Percentiles rank a stretch among this genome's conserved stretches.
Evolutionary conservation across 345 rosid species (phyloP).

Genomic region (rapeseed (Brassica napus)): Da-Ae NC_063446.1:13206001-13206500

Average conservation of each 20-base stretch:
- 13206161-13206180: conserved; percentile 78
- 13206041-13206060: conserved; percentile 41
- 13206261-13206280: conserved; percentile 39
- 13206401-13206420: not conserved
- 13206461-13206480: conserved; percentile 10
- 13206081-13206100: conserved; percentile 39
- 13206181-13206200: conserved; percentile 81
- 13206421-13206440: not conserved
- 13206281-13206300: conserved; percentile 76
- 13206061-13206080: conserved; percentile 42
- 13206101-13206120: conserved; percentile 54
- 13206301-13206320: conserved; percentile 82
- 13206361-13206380: conserved; percentile 39
- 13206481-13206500: conserved; percentile 35
- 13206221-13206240: conserved; percentile 63
- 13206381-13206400: conserved; percentile 30
- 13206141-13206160: conserved; percentile 50
- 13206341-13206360: conserved; percentile 60
- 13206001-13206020: conserved; percentile 40
- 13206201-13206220: conserved; percentile 84
- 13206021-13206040: conserved; percentile 42
- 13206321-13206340: conserved; percentile 81
- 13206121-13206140: conserved; percentile 63
- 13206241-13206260: conserved; percentile 36
- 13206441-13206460: conserved; percentile 13